Percentiles rank a stretch among this genome's conserved stretches.
phyloP scores from a whole-genome alignment of 176 grass and related monocot genomes.

The Neostapfia colusana region DNA sequence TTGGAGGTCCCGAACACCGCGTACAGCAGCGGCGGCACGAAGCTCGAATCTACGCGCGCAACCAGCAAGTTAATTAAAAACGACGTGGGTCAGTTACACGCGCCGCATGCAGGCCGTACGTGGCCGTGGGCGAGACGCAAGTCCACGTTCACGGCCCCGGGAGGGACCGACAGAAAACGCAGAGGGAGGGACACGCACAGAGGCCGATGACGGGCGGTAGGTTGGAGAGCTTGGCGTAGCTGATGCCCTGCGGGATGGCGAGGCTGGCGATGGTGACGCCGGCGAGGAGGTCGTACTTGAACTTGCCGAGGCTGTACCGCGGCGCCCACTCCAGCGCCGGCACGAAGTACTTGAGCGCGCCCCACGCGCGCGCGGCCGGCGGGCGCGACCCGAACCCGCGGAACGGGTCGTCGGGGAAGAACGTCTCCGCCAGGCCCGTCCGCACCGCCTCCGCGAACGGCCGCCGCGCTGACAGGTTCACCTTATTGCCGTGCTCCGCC shows the following conservation, averaged over 20 bases:
- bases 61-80: conserved; percentile 50
- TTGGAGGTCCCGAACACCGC: conserved; percentile 88
- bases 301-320: conserved; percentile 50
- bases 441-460: conserved; percentile 38
- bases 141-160: conserved; percentile 60
- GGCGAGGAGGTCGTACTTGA: conserved; percentile 85
- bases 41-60: conserved; percentile 88
- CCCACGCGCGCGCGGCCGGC: conserved; percentile 32
- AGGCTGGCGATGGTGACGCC: conserved; percentile 96
- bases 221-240: conserved; percentile 86
- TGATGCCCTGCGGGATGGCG: conserved; percentile 98
- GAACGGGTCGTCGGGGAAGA: conserved; percentile 96
- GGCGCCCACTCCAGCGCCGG: conserved; percentile 72
- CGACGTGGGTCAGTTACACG: conserved; percentile 70
- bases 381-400: conserved; percentile 48
- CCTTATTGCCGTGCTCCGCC: conserved; percentile 10
- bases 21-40: conserved; percentile 89
- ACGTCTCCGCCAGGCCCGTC: conserved; percentile 65
- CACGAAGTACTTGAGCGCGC: conserved; percentile 72
- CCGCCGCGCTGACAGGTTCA: conserved; percentile 49
- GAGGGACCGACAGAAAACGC: too few species aligned
- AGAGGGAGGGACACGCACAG: conserved; percentile 45
- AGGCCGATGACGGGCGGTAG: conserved; percentile 87
- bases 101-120: too few species aligned
- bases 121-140: too few species aligned